Evolutionary conservation across 2,329 filamentous ascomycete genomes (phyloP).

Genomic region (Metarhizium rileyi): DNA sequence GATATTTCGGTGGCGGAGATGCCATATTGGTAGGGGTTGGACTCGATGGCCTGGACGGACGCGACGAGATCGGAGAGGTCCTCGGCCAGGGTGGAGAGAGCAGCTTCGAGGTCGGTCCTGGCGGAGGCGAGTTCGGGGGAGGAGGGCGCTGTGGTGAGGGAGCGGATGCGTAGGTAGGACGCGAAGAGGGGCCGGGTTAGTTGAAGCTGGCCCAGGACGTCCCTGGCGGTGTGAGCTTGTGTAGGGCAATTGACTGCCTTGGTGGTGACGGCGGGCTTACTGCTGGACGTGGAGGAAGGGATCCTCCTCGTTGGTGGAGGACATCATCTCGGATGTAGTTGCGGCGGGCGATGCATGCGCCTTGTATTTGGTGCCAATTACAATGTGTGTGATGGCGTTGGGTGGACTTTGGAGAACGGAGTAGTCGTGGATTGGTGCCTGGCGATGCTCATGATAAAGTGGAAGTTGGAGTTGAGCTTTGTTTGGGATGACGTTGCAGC

Average conservation of each 20-base stretch:
- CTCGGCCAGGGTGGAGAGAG: constrained; percentile 61
- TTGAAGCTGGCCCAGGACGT: constrained; percentile 76
- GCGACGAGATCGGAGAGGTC: constrained; percentile 84
- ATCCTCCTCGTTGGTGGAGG: constrained; percentile 57
- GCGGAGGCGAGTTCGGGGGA: constrained; percentile 82
- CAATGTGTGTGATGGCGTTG: not conserved
- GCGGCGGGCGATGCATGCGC: not conserved
- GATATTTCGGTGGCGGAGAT: constrained; percentile 74
- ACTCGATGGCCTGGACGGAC: constrained; percentile 79
- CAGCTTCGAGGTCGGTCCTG: constrained; percentile 54
- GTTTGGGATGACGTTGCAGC: not conserved
- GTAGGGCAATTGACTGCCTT: too few relatives aligned
- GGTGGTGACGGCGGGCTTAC: constrained; percentile 26
- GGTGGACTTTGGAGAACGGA: not conserved
- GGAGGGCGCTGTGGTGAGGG: constrained; percentile 58
- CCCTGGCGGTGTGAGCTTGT: constrained; percentile 40
- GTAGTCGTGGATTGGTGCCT: not conserved
- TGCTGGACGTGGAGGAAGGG: constrained; percentile 65
- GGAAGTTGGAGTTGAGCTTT: not conserved
- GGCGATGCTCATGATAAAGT: not conserved
- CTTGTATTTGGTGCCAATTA: not conserved
- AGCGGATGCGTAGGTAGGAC: constrained; percentile 92
- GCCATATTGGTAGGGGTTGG: constrained; percentile 78
- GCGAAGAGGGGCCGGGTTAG: constrained; percentile 79
- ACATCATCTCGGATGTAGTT: constrained; percentile 44